Conservation (phyloP, 768 basidiomycete genomes). For the Sporobolomyces pararoseus region DNA sequence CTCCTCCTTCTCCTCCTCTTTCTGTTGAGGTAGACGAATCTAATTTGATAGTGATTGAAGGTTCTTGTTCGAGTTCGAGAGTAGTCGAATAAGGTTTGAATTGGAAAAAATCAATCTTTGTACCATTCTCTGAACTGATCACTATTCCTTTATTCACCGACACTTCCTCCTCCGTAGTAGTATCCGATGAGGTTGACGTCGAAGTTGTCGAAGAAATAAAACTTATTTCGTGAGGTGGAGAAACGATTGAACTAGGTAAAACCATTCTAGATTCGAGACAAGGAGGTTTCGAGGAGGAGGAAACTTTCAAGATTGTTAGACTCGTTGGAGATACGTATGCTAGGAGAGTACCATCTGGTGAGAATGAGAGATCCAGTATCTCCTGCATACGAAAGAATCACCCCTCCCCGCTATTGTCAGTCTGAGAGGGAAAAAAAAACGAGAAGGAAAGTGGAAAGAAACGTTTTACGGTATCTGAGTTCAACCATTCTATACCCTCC, state of each 20-base stretch:
- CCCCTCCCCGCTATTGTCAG: too few relatives aligned
- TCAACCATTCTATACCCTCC: too few relatives aligned
- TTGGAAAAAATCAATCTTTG: not conserved
- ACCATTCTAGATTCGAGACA: not conserved
- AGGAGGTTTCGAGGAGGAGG: not conserved
- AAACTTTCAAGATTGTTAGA: not conserved
- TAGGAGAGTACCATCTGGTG: too few relatives aligned
- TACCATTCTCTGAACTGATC: not conserved
- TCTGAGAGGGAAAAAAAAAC: too few relatives aligned
- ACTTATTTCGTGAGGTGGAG: not conserved
- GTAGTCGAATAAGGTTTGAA: not conserved
- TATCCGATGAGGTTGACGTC: not conserved
- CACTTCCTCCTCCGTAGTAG: too few relatives aligned
- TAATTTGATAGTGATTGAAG: conserved; percentile 9
- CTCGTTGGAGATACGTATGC: too few relatives aligned
- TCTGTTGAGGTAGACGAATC: not conserved
- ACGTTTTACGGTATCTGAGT: too few relatives aligned
- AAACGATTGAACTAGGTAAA: not conserved
- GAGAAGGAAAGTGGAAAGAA: too few relatives aligned
- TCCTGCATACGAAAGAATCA: too few relatives aligned
- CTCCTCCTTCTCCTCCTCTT: too few relatives aligned
- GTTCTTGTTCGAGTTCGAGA: too few relatives aligned
- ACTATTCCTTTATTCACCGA: not conserved
- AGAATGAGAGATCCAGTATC: too few relatives aligned
- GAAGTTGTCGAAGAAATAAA: not conserved